A percentile compares a stretch with the other conserved stretches of the same genome.
Evolutionary conservation across 768 basidiomycete genomes (phyloP).

Genomic region (Butyriboletus loyo): DNA sequence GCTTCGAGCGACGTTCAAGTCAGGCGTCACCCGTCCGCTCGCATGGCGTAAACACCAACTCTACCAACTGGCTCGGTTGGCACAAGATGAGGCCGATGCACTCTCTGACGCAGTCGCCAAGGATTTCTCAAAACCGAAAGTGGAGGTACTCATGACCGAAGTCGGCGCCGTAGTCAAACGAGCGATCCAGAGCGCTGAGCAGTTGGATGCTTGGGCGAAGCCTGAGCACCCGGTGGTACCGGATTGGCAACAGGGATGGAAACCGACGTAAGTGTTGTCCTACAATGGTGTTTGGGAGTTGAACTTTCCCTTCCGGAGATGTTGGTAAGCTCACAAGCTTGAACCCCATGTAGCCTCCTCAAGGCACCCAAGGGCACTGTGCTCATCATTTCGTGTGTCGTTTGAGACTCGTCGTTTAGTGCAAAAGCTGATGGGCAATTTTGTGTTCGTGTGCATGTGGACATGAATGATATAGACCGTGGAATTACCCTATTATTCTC

Average conservation of each 20-base stretch:
- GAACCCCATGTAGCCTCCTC: conserved; percentile 31
- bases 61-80: conserved; percentile 55
- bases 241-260: conserved; percentile 47
- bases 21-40: conserved; percentile 49
- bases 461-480: conserved; percentile 41
- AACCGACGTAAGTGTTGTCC: conserved; percentile 36
- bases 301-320: neutral
- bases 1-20: conserved; percentile 48
- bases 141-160: conserved; percentile 40
- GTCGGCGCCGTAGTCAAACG: conserved; percentile 42
- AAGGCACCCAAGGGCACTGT: conserved; percentile 61
- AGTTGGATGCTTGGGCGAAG: conserved; percentile 58
- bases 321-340: neutral
- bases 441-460: neutral
- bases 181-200: conserved; percentile 41
- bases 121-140: conserved; percentile 50
- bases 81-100: conserved; percentile 58
- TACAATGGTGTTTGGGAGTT: too few species aligned
- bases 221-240: conserved; percentile 39
- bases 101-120: conserved; percentile 41
- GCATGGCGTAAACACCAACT: conserved; percentile 65
- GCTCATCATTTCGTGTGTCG: conserved; percentile 55
- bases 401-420: neutral
- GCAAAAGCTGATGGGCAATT: too few species aligned
- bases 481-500: conserved; percentile 64